A percentile compares a stretch with the other conserved stretches of the same genome.
Conservation (phyloP, 73 alveolate species). For the Stentor roeselii region DNA sequence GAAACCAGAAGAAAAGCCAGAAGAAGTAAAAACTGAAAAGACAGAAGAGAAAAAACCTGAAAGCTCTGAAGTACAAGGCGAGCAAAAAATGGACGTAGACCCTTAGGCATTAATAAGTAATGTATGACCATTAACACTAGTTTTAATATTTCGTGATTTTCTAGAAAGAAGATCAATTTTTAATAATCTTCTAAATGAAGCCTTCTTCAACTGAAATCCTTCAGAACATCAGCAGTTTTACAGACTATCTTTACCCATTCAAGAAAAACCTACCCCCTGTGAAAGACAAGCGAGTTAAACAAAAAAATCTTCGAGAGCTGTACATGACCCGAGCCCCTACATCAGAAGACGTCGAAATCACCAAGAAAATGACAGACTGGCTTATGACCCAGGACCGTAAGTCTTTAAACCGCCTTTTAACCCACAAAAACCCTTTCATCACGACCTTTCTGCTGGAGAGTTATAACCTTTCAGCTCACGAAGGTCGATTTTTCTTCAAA, state of each 20-base stretch:
- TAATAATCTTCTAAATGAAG: no score
- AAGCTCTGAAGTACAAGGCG: not conserved
- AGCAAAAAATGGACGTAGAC: not conserved
- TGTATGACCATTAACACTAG: no score
- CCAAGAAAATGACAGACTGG: not conserved
- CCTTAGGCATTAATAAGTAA: no score
- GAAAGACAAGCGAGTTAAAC: no score
- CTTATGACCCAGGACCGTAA: not conserved
- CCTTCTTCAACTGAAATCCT: no score
- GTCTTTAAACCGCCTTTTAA: not conserved
- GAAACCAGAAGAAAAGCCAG: slow-evolving; percentile 21
- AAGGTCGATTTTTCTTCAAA: not conserved
- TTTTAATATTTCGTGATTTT: no score
- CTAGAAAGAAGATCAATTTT: no score
- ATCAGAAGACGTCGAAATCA: not conserved
- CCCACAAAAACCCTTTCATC: not conserved
- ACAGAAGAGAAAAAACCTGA: not conserved
- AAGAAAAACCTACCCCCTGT: no score
- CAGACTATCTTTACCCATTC: no score
- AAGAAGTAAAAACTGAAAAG: slow-evolving; percentile 21
- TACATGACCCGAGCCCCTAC: not conserved
- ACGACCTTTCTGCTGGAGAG: not conserved
- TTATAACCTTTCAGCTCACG: not conserved
- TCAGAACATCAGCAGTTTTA: no score
- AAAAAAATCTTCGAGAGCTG: no score